Base-by-base conservation (phyloP, 768 basidiomycete genomes). In the Termitomyces sp. region DNA sequence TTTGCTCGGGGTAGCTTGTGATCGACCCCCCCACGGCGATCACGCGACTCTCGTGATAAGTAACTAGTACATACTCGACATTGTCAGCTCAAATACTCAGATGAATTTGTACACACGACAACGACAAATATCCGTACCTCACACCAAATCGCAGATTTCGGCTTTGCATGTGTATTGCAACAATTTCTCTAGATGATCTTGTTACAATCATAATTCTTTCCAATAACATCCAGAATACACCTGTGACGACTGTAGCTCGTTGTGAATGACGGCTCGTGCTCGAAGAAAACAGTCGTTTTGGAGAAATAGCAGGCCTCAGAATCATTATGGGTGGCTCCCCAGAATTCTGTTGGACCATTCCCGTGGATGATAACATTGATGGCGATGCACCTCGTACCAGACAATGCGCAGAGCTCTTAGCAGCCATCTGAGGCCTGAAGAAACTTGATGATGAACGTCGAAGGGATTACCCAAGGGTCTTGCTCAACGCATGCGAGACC, bases 391-490 rank as follows among this genome's bases (percentile, higher is more conserved):
- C 57, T 20, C 40, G 63, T 37, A 66, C 65, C n/a, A 66, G 32
- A 32, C 65, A 66, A 56, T 60, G 62, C 17, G 63, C 65, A 14
- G 65, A 66, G 51, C 53, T 66, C 12, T 46, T 66, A 31, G 65
- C 65, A 1, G 56, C 63, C 5, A 49, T 66, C 15, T 42, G 51
- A 34, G 61, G 61, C 20, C 7, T 55, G 38, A n/a, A 17, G 53
- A 38, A n/a, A 40, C 53, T 55, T 32, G 29, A 12, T 8, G 29
- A 50, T 25, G 25, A 25, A 25, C 25, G 25, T 25, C 4, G 12
- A 50, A 29, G 49, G 14, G 14, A 34, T 5, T 31, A 25, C 25
- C 25, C 11, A 34, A 31, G 49, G 49, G 2, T 9, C 8, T 9
- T 45, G 17, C n/a, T 7, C 8, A 20, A 20, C 45, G 9, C 45